A percentile compares a stretch with the other conserved stretches of the same genome.
Conservation (phyloP, 805 yeast species). For the Candida nitratophila region DNA sequence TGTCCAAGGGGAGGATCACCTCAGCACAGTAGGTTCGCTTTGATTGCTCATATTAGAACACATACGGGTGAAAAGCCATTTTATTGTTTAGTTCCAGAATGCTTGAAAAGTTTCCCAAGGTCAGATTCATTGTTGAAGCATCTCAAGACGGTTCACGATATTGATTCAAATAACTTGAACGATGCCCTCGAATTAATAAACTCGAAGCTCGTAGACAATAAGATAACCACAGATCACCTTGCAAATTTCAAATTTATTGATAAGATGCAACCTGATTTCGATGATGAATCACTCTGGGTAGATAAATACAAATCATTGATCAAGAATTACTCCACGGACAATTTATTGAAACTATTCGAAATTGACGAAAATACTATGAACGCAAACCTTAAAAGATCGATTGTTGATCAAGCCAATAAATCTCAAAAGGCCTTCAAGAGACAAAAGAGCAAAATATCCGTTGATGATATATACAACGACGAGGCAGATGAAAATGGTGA, state of each 20-base stretch:
- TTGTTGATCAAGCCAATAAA: background rate
- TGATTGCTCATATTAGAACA: constrained; percentile 54
- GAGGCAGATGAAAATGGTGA: background rate
- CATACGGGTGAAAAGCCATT: constrained; percentile 67
- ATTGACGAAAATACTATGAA: background rate
- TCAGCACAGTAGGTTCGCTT: constrained; percentile 49
- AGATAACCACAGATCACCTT: background rate
- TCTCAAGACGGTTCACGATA: constrained; percentile 52
- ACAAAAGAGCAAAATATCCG: background rate
- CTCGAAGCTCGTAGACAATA: constrained; percentile 1
- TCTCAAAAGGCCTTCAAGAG: background rate
- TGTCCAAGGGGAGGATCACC: constrained; percentile 46
- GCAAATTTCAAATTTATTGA: constrained; percentile 4
- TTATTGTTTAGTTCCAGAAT: constrained; percentile 60
- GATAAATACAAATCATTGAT: background rate
- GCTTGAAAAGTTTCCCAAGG: constrained; percentile 51
- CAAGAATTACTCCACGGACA: background rate
- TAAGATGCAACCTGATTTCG: background rate
- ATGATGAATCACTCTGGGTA: background rate
- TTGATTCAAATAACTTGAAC: constrained; percentile 22
- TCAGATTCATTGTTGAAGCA: constrained; percentile 62
- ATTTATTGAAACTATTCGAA: background rate
- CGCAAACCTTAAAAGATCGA: background rate
- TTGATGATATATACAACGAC: background rate
- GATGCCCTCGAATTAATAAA: constrained; percentile 15